These are phyloP conservation scores for Kodamaea derodonti DNA, from an alignment of 1,139 yeast species.

Conservation along the genomic window DNA sequence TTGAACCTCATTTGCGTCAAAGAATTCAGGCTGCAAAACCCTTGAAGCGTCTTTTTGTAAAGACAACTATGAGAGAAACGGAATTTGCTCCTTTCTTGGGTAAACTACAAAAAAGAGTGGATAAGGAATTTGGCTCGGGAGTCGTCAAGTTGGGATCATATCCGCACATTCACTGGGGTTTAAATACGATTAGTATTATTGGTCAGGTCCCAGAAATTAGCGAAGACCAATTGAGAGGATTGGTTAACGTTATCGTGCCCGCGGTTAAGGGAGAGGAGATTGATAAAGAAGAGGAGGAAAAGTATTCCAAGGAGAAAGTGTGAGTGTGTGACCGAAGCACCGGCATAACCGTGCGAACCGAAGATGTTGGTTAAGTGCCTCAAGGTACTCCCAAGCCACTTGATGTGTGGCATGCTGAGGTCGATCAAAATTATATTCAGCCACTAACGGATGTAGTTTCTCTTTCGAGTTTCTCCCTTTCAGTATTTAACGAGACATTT, in stretches of 20 bases:
- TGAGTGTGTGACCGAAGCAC: no score
- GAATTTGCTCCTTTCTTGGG: conserved; percentile 64
- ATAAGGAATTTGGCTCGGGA: conserved; percentile 27
- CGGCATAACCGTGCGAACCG: no score
- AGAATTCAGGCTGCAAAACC: conserved; percentile 25
- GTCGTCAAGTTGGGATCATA: conserved; percentile 73
- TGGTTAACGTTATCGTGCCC: conserved; percentile 45
- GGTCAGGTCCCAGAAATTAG: conserved; percentile 38
- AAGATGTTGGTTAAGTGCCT: no score
- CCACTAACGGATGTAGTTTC: no score
- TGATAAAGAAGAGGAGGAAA: conserved; percentile 51
- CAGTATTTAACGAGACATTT: no score
- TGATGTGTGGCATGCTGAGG: no score
- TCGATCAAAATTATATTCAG: no score
- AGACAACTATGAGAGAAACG: conserved; percentile 59
- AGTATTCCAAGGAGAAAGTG: conserved; percentile 3
- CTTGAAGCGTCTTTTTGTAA: conserved; percentile 52
- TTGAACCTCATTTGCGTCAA: conserved; percentile 23
- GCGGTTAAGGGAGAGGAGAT: conserved; percentile 48
- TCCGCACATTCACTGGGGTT: conserved; percentile 65
- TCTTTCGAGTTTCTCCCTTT: no score
- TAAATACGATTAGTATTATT: conserved; percentile 68
- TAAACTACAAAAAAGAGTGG: conserved; percentile 46
- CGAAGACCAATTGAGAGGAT: conserved; percentile 28
- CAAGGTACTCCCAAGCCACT: no score